Percentiles rank a stretch among this genome's conserved stretches.
Conservation (phyloP, 768 basidiomycete species). For the Leccinum sublutescens region DNA sequence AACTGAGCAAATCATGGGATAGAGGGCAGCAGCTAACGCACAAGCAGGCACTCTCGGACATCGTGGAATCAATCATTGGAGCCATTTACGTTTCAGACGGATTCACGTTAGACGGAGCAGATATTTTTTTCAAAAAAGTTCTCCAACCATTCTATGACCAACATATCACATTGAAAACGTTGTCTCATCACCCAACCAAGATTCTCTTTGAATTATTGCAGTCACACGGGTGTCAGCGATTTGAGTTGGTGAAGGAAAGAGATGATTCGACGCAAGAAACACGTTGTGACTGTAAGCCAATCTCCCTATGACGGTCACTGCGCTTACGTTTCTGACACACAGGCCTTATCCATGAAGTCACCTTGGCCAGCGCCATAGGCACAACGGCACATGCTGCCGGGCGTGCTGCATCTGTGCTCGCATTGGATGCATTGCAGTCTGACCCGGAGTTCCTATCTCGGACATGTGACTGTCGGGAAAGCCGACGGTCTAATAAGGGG, state of each 20-base stretch:
- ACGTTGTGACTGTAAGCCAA: constrained; percentile 51
- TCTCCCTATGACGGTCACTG: constrained; percentile 7
- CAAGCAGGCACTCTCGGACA: constrained; percentile 69
- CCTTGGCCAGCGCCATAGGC: constrained; percentile 59
- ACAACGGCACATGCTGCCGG: constrained; percentile 51
- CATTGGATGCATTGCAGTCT: constrained; percentile 66
- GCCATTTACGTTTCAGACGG: constrained; percentile 77
- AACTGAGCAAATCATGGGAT: constrained; percentile 8
- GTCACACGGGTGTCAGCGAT: constrained; percentile 65
- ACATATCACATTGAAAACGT: constrained; percentile 68
- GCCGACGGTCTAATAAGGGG: constrained; percentile 34
- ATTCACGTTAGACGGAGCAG: constrained; percentile 58
- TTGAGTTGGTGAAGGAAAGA: constrained; percentile 57
- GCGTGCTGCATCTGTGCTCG: constrained; percentile 59
- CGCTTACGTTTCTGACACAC: constrained; percentile 16
- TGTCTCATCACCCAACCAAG: constrained; percentile 77
- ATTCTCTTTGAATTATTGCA: constrained; percentile 72
- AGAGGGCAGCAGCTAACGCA: constrained; percentile 4
- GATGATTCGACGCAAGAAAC: constrained; percentile 33
- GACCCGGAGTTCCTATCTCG: constrained; percentile 60
- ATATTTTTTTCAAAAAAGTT: constrained; percentile 63
- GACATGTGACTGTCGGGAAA: constrained; percentile 64
- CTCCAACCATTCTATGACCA: constrained; percentile 78
- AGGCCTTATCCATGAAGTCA: constrained; percentile 70
- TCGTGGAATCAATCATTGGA: constrained; percentile 78